Evolutionary conservation across 2,329 filamentous ascomycete genomes (phyloP).

Genomic region (Trichoderma afroharzianum): DNA sequence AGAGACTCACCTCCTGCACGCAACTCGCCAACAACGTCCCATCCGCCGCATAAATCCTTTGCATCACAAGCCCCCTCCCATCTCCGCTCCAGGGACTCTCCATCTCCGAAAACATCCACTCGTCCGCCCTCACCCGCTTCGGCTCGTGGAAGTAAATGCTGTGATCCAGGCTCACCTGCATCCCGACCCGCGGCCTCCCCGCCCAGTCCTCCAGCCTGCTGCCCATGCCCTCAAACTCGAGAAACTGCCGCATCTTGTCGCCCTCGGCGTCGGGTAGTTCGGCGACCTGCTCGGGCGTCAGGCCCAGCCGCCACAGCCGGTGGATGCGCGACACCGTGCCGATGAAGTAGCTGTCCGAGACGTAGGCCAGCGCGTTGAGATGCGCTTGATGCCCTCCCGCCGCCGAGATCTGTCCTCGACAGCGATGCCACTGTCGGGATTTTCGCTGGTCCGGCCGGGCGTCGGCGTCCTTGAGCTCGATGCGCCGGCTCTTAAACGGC

Average conservation of each 20-base stretch:
- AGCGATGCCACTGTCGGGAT: conserved; percentile 70
- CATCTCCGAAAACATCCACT: conserved; percentile 81
- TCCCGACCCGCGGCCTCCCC: conserved; percentile 62
- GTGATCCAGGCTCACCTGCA: conserved; percentile 82
- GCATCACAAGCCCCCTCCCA: conserved; percentile 70
- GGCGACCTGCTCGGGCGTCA: conserved; percentile 51
- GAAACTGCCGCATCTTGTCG: conserved; percentile 36
- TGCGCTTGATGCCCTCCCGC: conserved; percentile 76
- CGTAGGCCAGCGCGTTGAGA: conserved; percentile 83
- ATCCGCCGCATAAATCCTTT: conserved; percentile 68
- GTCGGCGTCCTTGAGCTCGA: conserved; percentile 38
- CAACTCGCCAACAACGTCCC: conserved; percentile 74
- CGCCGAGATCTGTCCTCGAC: conserved; percentile 68
- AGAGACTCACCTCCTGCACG: conserved; percentile 64
- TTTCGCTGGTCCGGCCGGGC: conserved; percentile 60
- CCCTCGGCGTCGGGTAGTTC: conserved; percentile 41
- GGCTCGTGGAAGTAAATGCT: conserved; percentile 66
- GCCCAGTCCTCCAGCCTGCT: conserved; percentile 44
- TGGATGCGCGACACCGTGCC: conserved; percentile 82
- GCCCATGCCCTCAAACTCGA: conserved; percentile 42
- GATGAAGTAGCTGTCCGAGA: conserved; percentile 91
- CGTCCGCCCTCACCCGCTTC: conserved; percentile 54
- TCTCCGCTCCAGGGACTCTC: conserved; percentile 77
- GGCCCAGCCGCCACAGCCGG: conserved; percentile 70
- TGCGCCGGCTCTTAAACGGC: conserved; percentile 46